Base-by-base conservation (phyloP, 345 rosid genomes). In the Diplotaxis tenuifolia region DNA sequence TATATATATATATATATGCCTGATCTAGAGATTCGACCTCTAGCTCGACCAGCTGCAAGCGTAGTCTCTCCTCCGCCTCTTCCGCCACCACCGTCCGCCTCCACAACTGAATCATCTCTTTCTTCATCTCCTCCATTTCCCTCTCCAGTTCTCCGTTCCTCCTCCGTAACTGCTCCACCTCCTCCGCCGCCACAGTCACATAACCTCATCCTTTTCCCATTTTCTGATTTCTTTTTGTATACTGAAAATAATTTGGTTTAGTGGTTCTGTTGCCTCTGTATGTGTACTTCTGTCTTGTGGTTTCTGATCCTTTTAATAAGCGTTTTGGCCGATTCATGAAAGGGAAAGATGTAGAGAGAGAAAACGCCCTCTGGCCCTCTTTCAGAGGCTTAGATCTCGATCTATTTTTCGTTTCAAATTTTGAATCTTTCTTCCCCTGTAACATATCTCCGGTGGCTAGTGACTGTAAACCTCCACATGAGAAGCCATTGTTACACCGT, bases 1-100 rank as follows among this genome's bases (percentile, higher is more conserved):
- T n/a, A n/a, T n/a, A n/a, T n/a, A n/a, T n/a, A n/a, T n/a, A n/a
- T n/a, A n/a, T n/a, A n/a, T n/a, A n/a, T n/a, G 93, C 97, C 56
- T 87, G 87, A 47, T 76, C 66, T 52, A 87, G 73, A 29, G 93
- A 85, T 80, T 93, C 98, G 0, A 92, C 97, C 82, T 93, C 97
- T 1, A 93, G 85, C 75, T 93, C 96, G 0, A 93, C 97, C 4
- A 90, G 82, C 86, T 90, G 92, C 1, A 86, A 76, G 81, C 96
- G 89, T 16, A 93, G 90, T 70, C 89, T 69, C 74, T 90, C 96
- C 85, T 89, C 98, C 4, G 83, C 96, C 66, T 89, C 96, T 74
- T 89, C 98, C 2, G 88, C 92, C 65, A 89, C 84, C 40, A 87
- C 67, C 4, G 88, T 77, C 74, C 92, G 72, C 78, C 84, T 79